Evolutionary conservation across 352 stramenopile genomes (phyloP), one percentile per base, ranked within the genome.

Genomic region (Phytophthora lateralis): DNA sequence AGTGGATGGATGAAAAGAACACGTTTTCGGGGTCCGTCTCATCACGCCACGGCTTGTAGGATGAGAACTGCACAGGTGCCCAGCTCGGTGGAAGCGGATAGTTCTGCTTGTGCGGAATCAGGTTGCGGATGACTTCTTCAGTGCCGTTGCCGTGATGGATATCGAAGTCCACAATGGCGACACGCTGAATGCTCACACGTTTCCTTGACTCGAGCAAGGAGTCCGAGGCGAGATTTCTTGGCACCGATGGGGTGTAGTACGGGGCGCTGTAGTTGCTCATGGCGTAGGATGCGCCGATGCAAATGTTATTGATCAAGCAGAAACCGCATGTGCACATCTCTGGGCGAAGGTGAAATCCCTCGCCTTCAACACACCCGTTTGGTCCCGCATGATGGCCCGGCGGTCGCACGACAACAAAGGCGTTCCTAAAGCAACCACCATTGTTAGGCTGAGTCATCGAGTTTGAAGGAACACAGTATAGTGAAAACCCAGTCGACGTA

Each of bases 91-190:
- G 78, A 42, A 90, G 63, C 39, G 81, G 78, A 59, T 89, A 90
- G 39, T 75, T 78, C 37, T 90, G 76, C 47, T 87, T 72, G 62
- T 86, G 80, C 6, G 78, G 69, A 11, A 85, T 65, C 18, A 91
- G 55, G 39, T 89, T 86, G 26, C 75, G 75, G 41, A 90, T 78
- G 38, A 85, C 75, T 49, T 90, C 80, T 49, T 90, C 79, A 0
- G 81, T 89, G 24, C 76, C 81, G 27, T 89, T 85, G 18, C 77
- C 79, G 27, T 90, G 79, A 27, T 90, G 80, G 41, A 89, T 85
- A 60, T 89, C 80, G 55, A 89, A 89, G 53, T 89, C 80, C 10
- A 89, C 69, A 41, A 89, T 89, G 24, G 80, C 80, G 10, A 89
- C 51, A 21, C 76, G 70, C 17, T 85, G 50, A 12, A 87, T 63